Evolutionary conservation across 2,329 filamentous ascomycete genomes (phyloP), one percentile per base, ranked within the genome.

Genomic region (Blastomyces gilchristii): DNA sequence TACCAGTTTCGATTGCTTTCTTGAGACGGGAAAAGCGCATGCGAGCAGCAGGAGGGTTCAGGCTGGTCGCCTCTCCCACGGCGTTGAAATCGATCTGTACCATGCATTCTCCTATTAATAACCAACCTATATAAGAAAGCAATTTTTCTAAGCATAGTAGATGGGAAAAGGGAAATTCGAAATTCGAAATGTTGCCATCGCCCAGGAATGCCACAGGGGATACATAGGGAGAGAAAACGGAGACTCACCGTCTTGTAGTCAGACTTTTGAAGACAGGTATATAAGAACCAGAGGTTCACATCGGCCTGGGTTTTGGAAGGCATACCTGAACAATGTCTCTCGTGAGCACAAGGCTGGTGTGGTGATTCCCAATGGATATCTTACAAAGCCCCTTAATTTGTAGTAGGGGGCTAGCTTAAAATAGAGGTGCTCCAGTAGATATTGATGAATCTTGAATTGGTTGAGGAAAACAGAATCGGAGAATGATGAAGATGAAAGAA

Each of bases 241-340:
- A 63, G 57, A 69, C 74, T 66, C 71, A 77, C 76, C n/a, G 67
- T 67, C 67, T 71, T 74, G 66, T 71, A 69, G 52, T 76, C 73
- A 6, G 74, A 74, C 59, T 74, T 73, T 63, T 75, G 69, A 31
- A 79, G 68, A 65, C 76, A 79, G 39, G 74, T 69, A 67, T 76
- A 79, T 34, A 80, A 71, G 64, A 80, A 79, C 67, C 72, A 71
- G 37, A 77, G 67, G 63, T 73, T 76, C 60, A 74, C 73, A 56
- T 78, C 74, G 3, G 74, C 67, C 64, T 74, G 72, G 28, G 73
- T 71, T 63, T 75, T 76, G 18, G 73, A 72, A 59, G 75, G 71
- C 76, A 78, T 77, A 57, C 63, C 64, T 65, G 62, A 59, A 66
- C 22, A 63, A 59, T 37, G 14, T 22, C 57, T 49, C 16, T 49